Percentiles rank a stretch among this genome's conserved stretches.
These are phyloP conservation scores for Hygrophorus russula DNA, from an alignment of 768 basidiomycete species.

Conservation along the genomic window DNA sequence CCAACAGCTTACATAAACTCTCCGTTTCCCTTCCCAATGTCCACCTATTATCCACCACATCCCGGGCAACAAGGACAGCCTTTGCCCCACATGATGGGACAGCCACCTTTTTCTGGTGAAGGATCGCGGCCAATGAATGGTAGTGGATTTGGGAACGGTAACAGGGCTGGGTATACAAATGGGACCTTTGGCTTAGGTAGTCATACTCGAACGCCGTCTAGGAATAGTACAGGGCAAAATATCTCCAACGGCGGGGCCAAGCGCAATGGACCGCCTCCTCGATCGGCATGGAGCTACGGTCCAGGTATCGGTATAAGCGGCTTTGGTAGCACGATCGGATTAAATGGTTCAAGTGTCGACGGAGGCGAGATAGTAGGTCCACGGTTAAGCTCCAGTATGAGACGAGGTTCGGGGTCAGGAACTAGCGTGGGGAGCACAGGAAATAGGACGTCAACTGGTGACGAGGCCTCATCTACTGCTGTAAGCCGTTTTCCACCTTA, in stretches of 20 bases:
- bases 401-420: conserved; percentile 28
- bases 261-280: conserved; percentile 22
- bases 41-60: conserved; percentile 22
- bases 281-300: conserved; percentile 61
- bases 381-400: conserved; percentile 43
- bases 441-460: conserved; percentile 42
- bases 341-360: conserved; percentile 13
- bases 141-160: conserved; percentile 16
- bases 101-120: conserved; percentile 13
- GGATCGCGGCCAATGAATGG: conserved; percentile 18
- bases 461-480: conserved; percentile 67
- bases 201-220: conserved; percentile 20
- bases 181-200: conserved; percentile 12
- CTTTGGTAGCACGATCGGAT: conserved; percentile 16
- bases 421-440: conserved; percentile 38
- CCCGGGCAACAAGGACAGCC: conserved; percentile 14
- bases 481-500: conserved; percentile 33
- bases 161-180: conserved; percentile 9
- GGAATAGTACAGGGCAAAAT: conserved; percentile 16
- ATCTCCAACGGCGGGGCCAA: conserved; percentile 6
- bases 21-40: conserved; percentile 22
- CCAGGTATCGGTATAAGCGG: conserved; percentile 47
- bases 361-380: conserved; percentile 49
- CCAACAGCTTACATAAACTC: conserved; percentile 19
- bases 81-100: conserved; percentile 12